phyloP scores from a whole-genome alignment of 768 basidiomycete genomes.

The Rhizopogon roseolus region DNA sequence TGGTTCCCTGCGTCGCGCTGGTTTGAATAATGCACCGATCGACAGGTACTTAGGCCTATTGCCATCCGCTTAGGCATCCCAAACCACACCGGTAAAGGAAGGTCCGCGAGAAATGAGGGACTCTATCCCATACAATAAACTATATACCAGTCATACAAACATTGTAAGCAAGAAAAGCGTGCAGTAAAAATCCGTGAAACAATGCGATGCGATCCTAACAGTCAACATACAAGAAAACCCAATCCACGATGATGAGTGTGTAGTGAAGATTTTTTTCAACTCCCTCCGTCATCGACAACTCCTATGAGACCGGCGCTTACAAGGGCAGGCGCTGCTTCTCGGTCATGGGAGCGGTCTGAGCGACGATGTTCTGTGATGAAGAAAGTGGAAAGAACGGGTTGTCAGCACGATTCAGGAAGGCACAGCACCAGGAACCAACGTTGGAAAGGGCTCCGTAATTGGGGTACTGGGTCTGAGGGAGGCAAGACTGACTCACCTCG shows the following conservation, averaged over 20 bases:
- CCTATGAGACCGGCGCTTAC: constrained; percentile 7
- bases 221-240: neutral
- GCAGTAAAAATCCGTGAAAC: neutral
- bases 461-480: neutral
- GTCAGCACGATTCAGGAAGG: constrained; percentile 3
- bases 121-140: constrained; percentile 4
- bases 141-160: neutral
- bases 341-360: constrained; percentile 18
- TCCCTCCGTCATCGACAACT: neutral
- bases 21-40: too few species aligned
- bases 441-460: constrained; percentile 9
- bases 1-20: too few species aligned
- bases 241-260: neutral
- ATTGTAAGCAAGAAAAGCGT: neutral
- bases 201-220: constrained; percentile 1
- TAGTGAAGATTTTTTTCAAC: constrained; percentile 1
- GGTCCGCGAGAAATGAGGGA: neutral
- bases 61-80: too few species aligned
- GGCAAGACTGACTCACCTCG: constrained; percentile 24
- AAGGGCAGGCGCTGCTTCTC: constrained; percentile 24
- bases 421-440: constrained; percentile 4
- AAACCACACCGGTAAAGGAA: neutral
- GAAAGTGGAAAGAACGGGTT: neutral
- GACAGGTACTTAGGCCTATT: too few species aligned
- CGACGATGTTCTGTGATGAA: constrained; percentile 13